Percentiles rank a stretch among this genome's conserved stretches.
phyloP scores from a whole-genome alignment of 2,329 filamentous ascomycete species.

The Fonsecaea nubica region DNA sequence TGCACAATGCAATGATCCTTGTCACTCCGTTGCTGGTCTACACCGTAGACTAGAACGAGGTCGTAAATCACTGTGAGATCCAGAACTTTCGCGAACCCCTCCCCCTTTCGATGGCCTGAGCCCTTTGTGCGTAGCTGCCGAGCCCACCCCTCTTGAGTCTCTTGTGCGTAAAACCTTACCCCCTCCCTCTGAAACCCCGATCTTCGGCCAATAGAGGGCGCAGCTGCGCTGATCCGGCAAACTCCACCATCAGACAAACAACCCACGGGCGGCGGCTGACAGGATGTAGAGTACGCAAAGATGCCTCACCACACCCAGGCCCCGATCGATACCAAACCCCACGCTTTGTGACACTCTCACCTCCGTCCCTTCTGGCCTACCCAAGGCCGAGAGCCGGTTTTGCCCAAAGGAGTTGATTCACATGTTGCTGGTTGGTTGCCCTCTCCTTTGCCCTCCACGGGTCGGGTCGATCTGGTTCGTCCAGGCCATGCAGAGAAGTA shows the following conservation, averaged over 20 bases:
- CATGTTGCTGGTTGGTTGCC: conserved; percentile 8
- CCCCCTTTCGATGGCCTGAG: not conserved
- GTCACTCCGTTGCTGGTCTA: not conserved
- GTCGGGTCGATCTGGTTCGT: conserved; percentile 5
- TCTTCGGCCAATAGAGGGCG: not conserved
- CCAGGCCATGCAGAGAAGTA: conserved; percentile 5
- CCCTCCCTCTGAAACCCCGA: not conserved
- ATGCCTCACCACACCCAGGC: conserved; percentile 3
- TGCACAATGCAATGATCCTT: not conserved
- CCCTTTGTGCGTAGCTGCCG: not conserved
- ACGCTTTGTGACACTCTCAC: not conserved
- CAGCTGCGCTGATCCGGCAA: not conserved
- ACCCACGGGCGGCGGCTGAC: not conserved
- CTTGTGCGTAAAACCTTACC: not conserved
- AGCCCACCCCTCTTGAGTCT: not conserved
- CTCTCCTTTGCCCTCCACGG: not conserved
- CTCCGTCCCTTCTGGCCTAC: not conserved
- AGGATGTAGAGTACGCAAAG: conserved; percentile 6
- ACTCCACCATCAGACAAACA: not conserved
- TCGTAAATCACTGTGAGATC: not conserved
- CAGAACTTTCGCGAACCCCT: not conserved
- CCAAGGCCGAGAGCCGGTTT: not conserved
- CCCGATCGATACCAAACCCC: not conserved
- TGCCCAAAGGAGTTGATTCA: not conserved
- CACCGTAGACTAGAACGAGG: not conserved